Percentiles rank a stretch among this genome's conserved stretches.
These are phyloP conservation scores for Lathyrus oleraceus DNA, from an alignment of 306 rosid species.

Conservation along the genomic window DNA sequence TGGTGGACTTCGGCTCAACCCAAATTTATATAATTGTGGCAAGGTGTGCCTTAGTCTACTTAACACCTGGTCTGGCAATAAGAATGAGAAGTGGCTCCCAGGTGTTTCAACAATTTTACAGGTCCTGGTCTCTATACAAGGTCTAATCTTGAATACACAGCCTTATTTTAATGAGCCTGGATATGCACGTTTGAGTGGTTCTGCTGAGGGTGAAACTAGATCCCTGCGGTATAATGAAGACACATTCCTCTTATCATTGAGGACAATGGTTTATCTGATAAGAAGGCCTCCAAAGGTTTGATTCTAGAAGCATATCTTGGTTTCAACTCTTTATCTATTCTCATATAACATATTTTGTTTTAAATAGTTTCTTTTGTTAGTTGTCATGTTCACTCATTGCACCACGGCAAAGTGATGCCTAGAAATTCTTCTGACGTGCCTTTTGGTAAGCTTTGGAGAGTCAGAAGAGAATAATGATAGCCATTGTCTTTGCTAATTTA, in stretches of 20 bases:
- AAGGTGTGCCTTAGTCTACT: constrained; percentile 96
- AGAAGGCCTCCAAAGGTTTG: constrained; percentile 84
- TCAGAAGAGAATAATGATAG: not conserved
- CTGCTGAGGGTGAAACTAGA: constrained; percentile 50
- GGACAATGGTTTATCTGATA: constrained; percentile 71
- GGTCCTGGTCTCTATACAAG: constrained; percentile 90
- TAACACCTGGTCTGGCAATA: constrained; percentile 75
- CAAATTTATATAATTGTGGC: constrained; percentile 79
- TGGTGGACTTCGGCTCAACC: constrained; percentile 84
- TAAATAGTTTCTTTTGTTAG: not conserved
- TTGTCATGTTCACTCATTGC: constrained; percentile 11
- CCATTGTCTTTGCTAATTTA: not conserved
- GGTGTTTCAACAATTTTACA: constrained; percentile 82
- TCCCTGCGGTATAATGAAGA: constrained; percentile 69
- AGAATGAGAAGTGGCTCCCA: constrained; percentile 82
- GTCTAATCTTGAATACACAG: constrained; percentile 72
- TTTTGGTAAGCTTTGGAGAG: constrained; percentile 6
- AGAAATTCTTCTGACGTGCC: constrained; percentile 6
- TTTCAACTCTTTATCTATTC: constrained; percentile 11
- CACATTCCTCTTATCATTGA: constrained; percentile 63
- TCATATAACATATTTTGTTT: not conserved
- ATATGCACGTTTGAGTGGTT: constrained; percentile 51
- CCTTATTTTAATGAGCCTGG: constrained; percentile 94
- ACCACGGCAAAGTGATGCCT: constrained; percentile 19
- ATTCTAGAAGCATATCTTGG: constrained; percentile 31